Evolutionary conservation across 495 filamentous ascomycete genomes (phyloP).

Genomic region (Aspergillus funiculosus): DNA sequence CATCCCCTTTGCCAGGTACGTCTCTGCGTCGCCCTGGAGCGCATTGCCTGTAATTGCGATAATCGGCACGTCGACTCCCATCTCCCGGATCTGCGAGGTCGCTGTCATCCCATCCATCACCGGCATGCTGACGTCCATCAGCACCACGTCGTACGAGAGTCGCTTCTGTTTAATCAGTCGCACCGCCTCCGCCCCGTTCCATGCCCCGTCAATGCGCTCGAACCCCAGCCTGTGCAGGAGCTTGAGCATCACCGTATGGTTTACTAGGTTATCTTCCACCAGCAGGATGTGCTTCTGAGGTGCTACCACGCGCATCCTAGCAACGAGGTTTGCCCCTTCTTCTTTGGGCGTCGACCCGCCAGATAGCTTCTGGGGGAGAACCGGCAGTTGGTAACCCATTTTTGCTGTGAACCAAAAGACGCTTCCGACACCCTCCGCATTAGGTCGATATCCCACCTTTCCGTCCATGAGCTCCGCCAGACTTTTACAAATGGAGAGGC

Average conservation of each 20-base stretch:
- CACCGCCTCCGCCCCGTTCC: slow-evolving; percentile 54
- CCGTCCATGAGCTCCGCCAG: slow-evolving; percentile 81
- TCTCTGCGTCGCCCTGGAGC: slow-evolving; percentile 53
- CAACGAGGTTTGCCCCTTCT: background rate
- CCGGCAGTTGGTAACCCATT: slow-evolving; percentile 37
- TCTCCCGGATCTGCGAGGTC: slow-evolving; percentile 54
- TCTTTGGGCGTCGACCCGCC: background rate
- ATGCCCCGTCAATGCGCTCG: slow-evolving; percentile 45
- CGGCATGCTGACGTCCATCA: slow-evolving; percentile 69
- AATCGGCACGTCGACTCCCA: slow-evolving; percentile 49
- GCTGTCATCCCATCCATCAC: slow-evolving; percentile 63
- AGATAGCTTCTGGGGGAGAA: background rate
- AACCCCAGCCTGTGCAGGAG: slow-evolving; percentile 52
- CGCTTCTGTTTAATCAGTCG: slow-evolving; percentile 45
- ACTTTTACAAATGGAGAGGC: slow-evolving; percentile 75
- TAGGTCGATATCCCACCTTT: slow-evolving; percentile 54
- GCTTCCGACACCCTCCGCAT: slow-evolving; percentile 48
- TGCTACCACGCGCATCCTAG: slow-evolving; percentile 27
- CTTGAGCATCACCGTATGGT: slow-evolving; percentile 58
- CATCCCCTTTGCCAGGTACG: slow-evolving; percentile 56
- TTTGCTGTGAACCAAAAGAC: slow-evolving; percentile 55
- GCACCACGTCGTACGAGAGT: slow-evolving; percentile 47
- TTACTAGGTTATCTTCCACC: slow-evolving; percentile 58
- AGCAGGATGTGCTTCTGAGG: slow-evolving; percentile 47
- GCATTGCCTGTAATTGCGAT: slow-evolving; percentile 62